These are phyloP conservation scores for Pyrenula massariospora DNA, from an alignment of 495 filamentous ascomycete genomes.

Conservation along the genomic window DNA sequence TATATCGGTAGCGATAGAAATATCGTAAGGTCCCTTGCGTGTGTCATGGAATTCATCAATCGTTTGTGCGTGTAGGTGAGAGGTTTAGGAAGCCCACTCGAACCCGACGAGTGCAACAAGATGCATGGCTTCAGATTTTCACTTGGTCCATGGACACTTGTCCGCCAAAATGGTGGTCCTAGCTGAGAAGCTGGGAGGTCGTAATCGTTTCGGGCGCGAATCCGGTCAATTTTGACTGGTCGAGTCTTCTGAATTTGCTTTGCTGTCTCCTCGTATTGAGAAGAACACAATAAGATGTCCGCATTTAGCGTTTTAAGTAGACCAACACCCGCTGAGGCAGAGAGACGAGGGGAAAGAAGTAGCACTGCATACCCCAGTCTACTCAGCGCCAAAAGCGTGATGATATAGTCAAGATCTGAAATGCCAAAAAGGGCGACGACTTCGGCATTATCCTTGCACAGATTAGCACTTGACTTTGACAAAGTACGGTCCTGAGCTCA, in stretches of 20 bases:
- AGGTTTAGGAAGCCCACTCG: conserved; percentile 26
- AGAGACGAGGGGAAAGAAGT: not conserved
- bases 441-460: no score
- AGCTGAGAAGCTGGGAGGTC: no score
- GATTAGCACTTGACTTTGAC: no score
- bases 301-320: not conserved
- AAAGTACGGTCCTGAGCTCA: no score
- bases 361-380: not conserved
- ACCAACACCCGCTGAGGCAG: not conserved
- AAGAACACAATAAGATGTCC: not conserved
- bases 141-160: no score
- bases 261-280: not conserved
- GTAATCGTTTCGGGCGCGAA: no score
- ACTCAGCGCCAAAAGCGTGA: not conserved
- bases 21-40: not conserved
- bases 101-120: conserved; percentile 34
- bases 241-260: not conserved
- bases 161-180: no score
- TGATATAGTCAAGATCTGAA: not conserved
- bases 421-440: no score
- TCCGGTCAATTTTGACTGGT: no score
- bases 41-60: not conserved
- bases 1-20: not conserved
- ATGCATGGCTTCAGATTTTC: no score
- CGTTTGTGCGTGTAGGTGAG: conserved; percentile 25